These are phyloP conservation scores for Didymellaceae sp. DNA, from an alignment of 2,329 filamentous ascomycete genomes.

Conservation along the genomic window DNA sequence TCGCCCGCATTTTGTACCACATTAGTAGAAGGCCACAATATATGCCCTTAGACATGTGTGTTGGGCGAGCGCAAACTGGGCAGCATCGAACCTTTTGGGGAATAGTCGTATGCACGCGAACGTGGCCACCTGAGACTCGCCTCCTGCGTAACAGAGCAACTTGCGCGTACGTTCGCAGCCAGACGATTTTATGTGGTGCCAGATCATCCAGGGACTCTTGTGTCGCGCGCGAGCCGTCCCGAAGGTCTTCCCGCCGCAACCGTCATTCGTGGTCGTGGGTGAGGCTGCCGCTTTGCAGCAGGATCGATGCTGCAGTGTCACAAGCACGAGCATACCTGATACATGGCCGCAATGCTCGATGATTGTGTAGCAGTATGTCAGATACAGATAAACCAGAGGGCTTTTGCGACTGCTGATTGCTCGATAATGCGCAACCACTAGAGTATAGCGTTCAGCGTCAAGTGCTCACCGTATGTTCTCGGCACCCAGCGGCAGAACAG, in stretches of 20 bases:
- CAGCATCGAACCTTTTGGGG: slow-evolving; percentile 46
- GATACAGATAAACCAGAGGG: slow-evolving; percentile 6
- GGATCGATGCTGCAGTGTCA: slow-evolving; percentile 24
- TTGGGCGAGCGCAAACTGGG: slow-evolving; percentile 49
- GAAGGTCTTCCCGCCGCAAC: slow-evolving; percentile 25
- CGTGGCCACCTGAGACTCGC: slow-evolving; percentile 48
- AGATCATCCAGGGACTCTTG: slow-evolving; percentile 43
- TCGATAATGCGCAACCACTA: slow-evolving; percentile 9
- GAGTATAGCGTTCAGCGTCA: slow-evolving; percentile 13
- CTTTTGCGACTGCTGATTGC: neutral
- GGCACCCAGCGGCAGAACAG: neutral
- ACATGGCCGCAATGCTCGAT: slow-evolving; percentile 17
- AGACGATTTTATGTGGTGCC: slow-evolving; percentile 43
- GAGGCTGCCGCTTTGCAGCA: slow-evolving; percentile 28
- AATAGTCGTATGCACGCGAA: slow-evolving; percentile 48
- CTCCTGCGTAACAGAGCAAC: slow-evolving; percentile 35
- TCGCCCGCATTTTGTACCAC: slow-evolving; percentile 45
- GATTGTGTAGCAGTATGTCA: neutral
- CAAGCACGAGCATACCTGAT: slow-evolving; percentile 13
- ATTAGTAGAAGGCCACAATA: slow-evolving; percentile 48
- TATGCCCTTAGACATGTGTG: slow-evolving; percentile 44
- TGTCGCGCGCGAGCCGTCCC: slow-evolving; percentile 46
- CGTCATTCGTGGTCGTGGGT: slow-evolving; percentile 14
- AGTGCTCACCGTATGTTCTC: slow-evolving; percentile 19
- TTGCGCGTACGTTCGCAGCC: slow-evolving; percentile 45